phyloP scores from a whole-genome alignment of 1,139 yeast species.

The Yamadazyma mexicana region DNA sequence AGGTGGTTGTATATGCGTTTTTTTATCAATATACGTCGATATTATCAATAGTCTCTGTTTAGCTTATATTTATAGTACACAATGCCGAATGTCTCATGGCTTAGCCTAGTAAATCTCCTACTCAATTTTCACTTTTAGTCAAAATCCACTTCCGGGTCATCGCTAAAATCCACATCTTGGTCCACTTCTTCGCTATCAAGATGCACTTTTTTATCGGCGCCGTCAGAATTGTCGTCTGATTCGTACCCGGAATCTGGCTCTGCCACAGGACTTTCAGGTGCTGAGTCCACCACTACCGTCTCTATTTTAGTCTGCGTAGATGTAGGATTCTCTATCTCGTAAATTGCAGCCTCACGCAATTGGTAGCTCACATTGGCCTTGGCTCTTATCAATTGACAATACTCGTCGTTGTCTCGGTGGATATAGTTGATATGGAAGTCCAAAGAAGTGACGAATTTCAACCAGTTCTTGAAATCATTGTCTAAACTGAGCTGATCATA shows the following conservation, averaged over 20 bases:
- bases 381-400: conserved; percentile 71
- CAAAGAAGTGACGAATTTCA: conserved; percentile 53
- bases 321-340: neutral
- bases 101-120: too few species aligned
- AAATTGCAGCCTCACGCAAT: conserved; percentile 50
- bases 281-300: neutral
- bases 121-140: conserved; percentile 5
- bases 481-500: conserved; percentile 12
- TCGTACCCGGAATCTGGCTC: neutral
- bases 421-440: conserved; percentile 61
- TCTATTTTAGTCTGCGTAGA: neutral
- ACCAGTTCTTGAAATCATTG: conserved; percentile 48
- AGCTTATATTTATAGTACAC: neutral
- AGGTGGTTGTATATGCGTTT: neutral
- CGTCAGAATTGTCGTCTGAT: too few species aligned
- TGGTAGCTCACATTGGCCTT: conserved; percentile 82
- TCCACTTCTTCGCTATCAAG: conserved; percentile 4
- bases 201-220: neutral
- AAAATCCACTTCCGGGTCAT: conserved; percentile 13
- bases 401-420: conserved; percentile 69
- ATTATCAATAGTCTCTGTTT: neutral
- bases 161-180: conserved; percentile 8
- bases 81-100: too few species aligned
- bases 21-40: conserved; percentile 3
- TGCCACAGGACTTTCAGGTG: neutral